Conservation (phyloP, 2,329 filamentous ascomycete species). For the Ophiostoma fasciatum region DNA sequence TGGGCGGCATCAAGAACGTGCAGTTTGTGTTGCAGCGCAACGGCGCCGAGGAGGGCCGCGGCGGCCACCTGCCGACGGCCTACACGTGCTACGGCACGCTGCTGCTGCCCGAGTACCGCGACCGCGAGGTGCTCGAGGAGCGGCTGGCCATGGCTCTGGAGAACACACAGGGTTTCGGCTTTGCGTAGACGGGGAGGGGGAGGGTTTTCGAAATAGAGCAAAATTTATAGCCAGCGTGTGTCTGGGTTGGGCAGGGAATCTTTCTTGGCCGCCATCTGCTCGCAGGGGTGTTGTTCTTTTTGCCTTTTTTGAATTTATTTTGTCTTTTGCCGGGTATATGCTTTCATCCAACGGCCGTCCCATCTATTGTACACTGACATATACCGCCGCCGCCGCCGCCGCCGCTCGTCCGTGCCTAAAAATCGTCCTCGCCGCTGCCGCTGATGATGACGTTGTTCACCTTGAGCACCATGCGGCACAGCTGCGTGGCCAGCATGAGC, state of each 20-base stretch:
- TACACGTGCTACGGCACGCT: constrained; percentile 89
- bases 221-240: not conserved
- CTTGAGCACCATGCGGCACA: constrained; percentile 97
- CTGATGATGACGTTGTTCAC: constrained; percentile 93
- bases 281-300: not conserved
- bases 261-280: too few species aligned
- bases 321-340: too few species aligned
- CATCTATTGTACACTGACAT: too few species aligned
- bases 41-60: constrained; percentile 41
- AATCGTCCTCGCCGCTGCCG: constrained; percentile 76
- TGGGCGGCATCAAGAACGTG: constrained; percentile 68
- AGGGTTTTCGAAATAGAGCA: not conserved
- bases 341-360: too few species aligned
- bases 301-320: not conserved
- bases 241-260: too few species aligned
- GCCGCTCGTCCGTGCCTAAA: constrained; percentile 35
- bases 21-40: constrained; percentile 75
- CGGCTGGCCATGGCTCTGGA: constrained; percentile 75
- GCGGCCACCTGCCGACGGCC: constrained; percentile 60
- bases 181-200: constrained; percentile 34
- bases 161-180: constrained; percentile 81
- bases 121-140: constrained; percentile 52
- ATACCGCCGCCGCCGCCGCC: too few species aligned
- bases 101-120: constrained; percentile 68
- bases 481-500: constrained; percentile 85